Evolutionary conservation across 768 basidiomycete genomes (phyloP), one percentile per base, ranked within the genome.

Genomic region (Crepidotus variabilis): DNA sequence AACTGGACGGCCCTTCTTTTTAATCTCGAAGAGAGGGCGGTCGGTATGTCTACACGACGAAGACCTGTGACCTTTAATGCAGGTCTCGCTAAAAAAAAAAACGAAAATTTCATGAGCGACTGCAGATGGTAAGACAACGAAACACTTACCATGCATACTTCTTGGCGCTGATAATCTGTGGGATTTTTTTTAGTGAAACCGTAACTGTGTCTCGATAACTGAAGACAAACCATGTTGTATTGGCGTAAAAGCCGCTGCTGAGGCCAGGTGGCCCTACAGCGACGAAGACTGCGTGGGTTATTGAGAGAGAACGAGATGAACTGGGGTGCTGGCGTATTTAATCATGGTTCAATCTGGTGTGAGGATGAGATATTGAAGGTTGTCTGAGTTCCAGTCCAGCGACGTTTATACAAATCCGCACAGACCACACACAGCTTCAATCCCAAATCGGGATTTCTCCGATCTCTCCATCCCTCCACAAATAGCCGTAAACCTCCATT

Each of bases 61-160:
- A 14, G 93, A 94, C 50, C 94, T 84, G 72, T 96, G 93, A 16
- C 93, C 94, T 74, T 94, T 94, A 72, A 94, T 94, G 75, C 94
- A 96, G 62, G 91, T 89, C 76, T 90, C 90, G 71, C 92, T 93
- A 63, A 21, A 47, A 47, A 48, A n/a, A 20, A 43, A 35, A n/a
- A 24, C 52, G 51, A 33, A 59, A 52, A 51, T 58, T 55, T 58
- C n/a, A 57, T 45, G 39, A 55, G 55, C 54, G 54, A 56, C 28
- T 46, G n/a, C 54, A 49, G 46, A 43, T 13, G 14, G n/a, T 20
- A n/a, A 23, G n/a, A 49, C 14, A 50, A 34, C 59, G n/a, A 49
- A 56, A 8, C 6, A 63, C 86, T 33, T 68, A 90, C 88, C 89
- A 92, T 61, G 89, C 89, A 68, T 89, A 92, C 77, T 91, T 92